Conservation (phyloP, 202 grass and related monocot genomes). For the Zizania palustris region DNA sequence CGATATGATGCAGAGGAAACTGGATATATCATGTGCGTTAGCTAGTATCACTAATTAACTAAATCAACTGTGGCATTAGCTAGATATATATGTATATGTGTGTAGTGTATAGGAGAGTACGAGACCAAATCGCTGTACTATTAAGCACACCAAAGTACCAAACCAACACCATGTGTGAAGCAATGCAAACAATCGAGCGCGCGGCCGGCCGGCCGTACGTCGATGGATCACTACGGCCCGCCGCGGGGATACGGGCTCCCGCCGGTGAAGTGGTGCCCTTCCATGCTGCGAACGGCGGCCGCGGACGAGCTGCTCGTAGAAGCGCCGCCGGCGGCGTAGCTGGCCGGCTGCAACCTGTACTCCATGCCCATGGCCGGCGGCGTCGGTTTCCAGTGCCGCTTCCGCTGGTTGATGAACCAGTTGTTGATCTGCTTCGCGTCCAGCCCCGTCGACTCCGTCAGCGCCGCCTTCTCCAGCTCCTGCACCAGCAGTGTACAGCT, state of each 20-base stretch:
- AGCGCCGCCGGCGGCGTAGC: constrained; percentile 7
- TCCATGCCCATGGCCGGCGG: constrained; percentile 38
- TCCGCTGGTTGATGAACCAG: constrained; percentile 98
- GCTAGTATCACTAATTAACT: neutral
- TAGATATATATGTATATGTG: neutral
- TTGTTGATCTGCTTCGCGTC: constrained; percentile 95
- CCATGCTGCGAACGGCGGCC: constrained; percentile 50
- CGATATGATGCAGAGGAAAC: neutral
- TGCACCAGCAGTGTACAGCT: constrained; percentile 18
- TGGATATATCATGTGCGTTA: neutral
- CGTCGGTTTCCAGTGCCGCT: constrained; percentile 89
- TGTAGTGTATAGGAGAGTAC: neutral
- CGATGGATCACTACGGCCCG: constrained; percentile 43
- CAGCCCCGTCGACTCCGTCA: constrained; percentile 74
- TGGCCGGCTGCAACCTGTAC: constrained; percentile 37
- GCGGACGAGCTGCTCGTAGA: constrained; percentile 42
- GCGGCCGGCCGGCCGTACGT: neutral
- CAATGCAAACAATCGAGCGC: neutral
- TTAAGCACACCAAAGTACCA: neutral
- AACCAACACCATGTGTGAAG: neutral
- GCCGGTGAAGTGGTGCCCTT: constrained; percentile 62
- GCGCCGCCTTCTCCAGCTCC: constrained; percentile 73
- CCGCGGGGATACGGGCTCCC: constrained; percentile 50
- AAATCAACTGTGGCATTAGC: neutral
- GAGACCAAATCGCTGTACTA: neutral